A percentile compares a stretch with the other conserved stretches of the same genome.
phyloP scores from a whole-genome alignment of 257 asterid genomes.

The Capsicum chinense region DNA sequence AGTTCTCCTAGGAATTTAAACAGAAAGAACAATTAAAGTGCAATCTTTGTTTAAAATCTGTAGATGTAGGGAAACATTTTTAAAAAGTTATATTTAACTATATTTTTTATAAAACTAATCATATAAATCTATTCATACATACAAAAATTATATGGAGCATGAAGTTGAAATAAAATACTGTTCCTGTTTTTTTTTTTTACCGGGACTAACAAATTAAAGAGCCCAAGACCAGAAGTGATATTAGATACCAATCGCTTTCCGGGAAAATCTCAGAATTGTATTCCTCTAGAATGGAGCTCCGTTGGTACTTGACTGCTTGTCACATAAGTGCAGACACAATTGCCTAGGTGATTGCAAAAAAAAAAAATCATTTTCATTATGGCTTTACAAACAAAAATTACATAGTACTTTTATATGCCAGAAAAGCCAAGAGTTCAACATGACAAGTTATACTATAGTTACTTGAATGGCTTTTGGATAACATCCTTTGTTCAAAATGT shows the following conservation, averaged over 20 bases:
- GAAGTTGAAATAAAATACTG: not conserved
- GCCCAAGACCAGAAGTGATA: slow-evolving; percentile 3
- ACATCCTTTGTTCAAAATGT: slow-evolving; percentile 16
- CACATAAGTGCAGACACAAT: not conserved
- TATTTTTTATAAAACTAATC: not conserved
- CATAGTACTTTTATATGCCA: not conserved
- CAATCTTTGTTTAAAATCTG: not conserved
- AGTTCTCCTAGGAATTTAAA: not conserved
- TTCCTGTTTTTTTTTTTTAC: not conserved
- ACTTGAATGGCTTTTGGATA: slow-evolving; percentile 36
- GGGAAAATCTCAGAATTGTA: not conserved
- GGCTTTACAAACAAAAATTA: slow-evolving; percentile 3
- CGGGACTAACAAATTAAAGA: slow-evolving; percentile 7
- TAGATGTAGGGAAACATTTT: not conserved
- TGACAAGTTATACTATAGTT: slow-evolving; percentile 28
- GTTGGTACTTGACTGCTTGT: not conserved
- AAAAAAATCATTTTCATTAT: not conserved
- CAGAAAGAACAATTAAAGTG: not conserved
- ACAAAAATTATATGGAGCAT: not conserved
- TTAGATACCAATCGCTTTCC: not conserved
- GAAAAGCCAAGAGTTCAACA: slow-evolving; percentile 32
- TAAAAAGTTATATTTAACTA: not conserved
- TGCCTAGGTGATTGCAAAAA: not conserved
- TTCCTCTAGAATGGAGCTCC: not conserved
- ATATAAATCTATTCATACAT: not conserved